These are phyloP conservation scores for Podaxis sp. DNA, from an alignment of 768 basidiomycete genomes.

Conservation along the genomic window DNA sequence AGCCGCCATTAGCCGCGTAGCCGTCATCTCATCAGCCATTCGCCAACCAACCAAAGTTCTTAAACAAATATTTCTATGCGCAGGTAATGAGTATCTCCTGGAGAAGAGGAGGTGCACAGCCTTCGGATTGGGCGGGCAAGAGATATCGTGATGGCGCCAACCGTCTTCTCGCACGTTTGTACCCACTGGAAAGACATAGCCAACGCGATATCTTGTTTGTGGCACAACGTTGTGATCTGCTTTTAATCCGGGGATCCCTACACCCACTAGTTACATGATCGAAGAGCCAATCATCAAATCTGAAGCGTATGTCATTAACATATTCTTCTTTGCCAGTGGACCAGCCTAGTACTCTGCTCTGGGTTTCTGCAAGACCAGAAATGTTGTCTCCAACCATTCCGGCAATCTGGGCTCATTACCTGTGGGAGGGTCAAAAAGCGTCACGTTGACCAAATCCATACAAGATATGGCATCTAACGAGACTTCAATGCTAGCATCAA, in stretches of 20 bases:
- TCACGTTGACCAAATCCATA: neutral
- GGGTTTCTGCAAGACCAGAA: neutral
- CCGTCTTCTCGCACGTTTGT: neutral
- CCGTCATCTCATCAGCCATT: neutral
- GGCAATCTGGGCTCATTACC: neutral
- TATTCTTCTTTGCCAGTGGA: neutral
- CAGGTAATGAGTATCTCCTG: neutral
- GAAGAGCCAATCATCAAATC: neutral
- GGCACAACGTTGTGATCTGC: neutral
- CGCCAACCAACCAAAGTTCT: neutral
- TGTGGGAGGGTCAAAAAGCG: neutral
- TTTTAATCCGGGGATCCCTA: neutral
- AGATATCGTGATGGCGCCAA: neutral
- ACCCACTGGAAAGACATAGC: conserved; percentile 2
- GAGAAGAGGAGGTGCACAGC: neutral
- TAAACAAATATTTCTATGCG: neutral
- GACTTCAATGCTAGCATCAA: neutral
- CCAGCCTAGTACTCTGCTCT: neutral
- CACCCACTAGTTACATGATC: neutral
- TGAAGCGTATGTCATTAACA: neutral
- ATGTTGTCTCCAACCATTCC: neutral
- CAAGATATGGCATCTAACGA: neutral
- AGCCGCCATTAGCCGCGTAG: neutral
- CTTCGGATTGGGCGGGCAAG: neutral
- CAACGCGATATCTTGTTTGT: neutral